phyloP scores from a whole-genome alignment of 2,329 filamentous ascomycete genomes.

The Zasmidium angulare region DNA sequence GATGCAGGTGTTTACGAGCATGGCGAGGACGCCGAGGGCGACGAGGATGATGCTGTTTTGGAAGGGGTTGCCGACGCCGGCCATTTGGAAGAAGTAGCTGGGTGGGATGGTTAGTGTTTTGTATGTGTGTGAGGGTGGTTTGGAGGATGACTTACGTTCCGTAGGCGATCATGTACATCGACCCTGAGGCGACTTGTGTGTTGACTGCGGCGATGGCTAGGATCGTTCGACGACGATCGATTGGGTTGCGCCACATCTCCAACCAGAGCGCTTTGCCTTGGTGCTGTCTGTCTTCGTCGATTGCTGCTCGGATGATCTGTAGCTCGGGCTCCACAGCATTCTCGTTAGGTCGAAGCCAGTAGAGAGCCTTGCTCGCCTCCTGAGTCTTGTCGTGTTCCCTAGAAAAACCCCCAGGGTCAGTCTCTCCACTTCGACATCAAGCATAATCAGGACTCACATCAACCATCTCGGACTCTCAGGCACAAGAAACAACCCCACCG shows the following conservation, averaged over 20 bases:
- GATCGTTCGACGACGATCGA: slow-evolving; percentile 37
- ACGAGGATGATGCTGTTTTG: slow-evolving; percentile 58
- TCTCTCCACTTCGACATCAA: background rate
- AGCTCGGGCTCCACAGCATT: slow-evolving; percentile 19
- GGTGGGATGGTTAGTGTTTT: slow-evolving; percentile 23
- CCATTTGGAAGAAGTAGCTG: slow-evolving; percentile 63
- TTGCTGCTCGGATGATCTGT: slow-evolving; percentile 33
- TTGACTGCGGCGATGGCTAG: slow-evolving; percentile 38
- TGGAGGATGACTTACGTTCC: background rate
- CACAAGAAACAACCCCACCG: slow-evolving; percentile 45
- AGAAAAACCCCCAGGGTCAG: background rate
- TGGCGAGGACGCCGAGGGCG: slow-evolving; percentile 55
- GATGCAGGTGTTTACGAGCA: slow-evolving; percentile 54
- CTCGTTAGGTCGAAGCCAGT: slow-evolving; percentile 22
- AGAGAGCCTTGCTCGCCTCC: slow-evolving; percentile 17
- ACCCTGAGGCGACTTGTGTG: slow-evolving; percentile 38
- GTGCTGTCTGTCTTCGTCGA: slow-evolving; percentile 36
- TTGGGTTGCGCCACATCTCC: slow-evolving; percentile 39
- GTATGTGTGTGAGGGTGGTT: too few relatives aligned
- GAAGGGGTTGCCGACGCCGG: slow-evolving; percentile 56
- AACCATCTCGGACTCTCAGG: slow-evolving; percentile 43
- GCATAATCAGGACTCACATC: slow-evolving; percentile 18
- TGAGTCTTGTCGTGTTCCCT: slow-evolving; percentile 17
- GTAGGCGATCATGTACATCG: slow-evolving; percentile 40
- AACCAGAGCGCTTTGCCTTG: slow-evolving; percentile 32